These are phyloP conservation scores for Malus orientalis DNA, from an alignment of 306 rosid species.

Conservation along the genomic window DNA sequence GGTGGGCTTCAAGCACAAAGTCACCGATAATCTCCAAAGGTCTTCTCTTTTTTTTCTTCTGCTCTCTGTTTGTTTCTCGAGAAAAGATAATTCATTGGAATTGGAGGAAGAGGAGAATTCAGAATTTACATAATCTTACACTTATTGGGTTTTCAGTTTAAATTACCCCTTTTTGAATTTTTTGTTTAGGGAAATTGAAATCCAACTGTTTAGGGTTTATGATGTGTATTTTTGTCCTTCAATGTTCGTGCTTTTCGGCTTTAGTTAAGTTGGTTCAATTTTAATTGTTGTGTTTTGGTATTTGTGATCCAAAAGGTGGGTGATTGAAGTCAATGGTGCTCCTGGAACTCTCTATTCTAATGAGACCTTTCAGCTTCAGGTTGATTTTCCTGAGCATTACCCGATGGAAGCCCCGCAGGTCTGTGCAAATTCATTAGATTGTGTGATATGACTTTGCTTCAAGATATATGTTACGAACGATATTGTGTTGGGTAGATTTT, in stretches of 20 bases:
- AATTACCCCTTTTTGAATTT: not conserved
- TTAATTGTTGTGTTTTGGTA: not conserved
- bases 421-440: not conserved
- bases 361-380: conserved; percentile 97
- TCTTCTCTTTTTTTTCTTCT: conserved; percentile 8
- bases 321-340: conserved; percentile 96
- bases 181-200: not conserved
- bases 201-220: not conserved
- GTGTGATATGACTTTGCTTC: not conserved
- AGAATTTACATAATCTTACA: not conserved
- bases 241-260: not conserved
- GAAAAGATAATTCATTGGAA: not conserved
- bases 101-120: not conserved
- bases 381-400: conserved; percentile 97
- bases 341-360: conserved; percentile 88
- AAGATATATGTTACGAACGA: not conserved
- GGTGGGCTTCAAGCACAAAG: conserved; percentile 86
- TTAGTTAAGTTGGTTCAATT: not conserved
- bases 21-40: conserved; percentile 96
- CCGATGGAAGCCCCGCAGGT: conserved; percentile 99
- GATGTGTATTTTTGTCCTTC: not conserved
- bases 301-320: conserved; percentile 62
- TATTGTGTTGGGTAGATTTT: not conserved
- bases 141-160: not conserved
- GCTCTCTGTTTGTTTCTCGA: not conserved